Conservation (phyloP, 306 rosid species). For the Argentina anserina region DNA sequence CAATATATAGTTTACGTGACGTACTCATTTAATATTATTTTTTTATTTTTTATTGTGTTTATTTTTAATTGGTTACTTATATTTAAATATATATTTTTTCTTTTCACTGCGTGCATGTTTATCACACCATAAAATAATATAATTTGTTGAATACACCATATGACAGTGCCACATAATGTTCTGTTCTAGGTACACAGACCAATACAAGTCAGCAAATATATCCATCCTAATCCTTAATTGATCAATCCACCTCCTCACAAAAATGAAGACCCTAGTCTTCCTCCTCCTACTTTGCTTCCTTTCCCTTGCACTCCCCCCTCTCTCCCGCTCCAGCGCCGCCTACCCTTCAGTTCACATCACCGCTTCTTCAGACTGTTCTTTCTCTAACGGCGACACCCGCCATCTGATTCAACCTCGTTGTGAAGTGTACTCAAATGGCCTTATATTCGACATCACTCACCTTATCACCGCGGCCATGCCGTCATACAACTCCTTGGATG, state of each 20-base stretch:
- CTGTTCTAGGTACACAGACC: too few relatives aligned
- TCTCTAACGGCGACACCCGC: conserved; percentile 12
- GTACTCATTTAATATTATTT: too few relatives aligned
- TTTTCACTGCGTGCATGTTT: too few relatives aligned
- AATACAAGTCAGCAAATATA: too few relatives aligned
- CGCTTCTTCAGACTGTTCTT: conserved; percentile 15
- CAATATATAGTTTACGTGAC: too few relatives aligned
- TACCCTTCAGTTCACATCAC: conserved; percentile 52
- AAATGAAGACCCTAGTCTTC: neutral
- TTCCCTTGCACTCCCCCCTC: conserved; percentile 11
- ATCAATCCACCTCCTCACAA: neutral
- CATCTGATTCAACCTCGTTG: conserved; percentile 54
- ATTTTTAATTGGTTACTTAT: too few relatives aligned
- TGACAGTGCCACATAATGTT: too few relatives aligned
- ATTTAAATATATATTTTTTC: too few relatives aligned
- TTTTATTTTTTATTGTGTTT: too few relatives aligned
- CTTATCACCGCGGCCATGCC: conserved; percentile 46
- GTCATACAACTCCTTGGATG: conserved; percentile 44
- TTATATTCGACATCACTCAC: conserved; percentile 69
- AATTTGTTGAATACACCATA: too few relatives aligned
- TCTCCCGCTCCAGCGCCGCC: conserved; percentile 33
- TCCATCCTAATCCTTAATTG: too few relatives aligned
- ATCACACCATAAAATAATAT: too few relatives aligned
- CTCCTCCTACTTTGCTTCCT: conserved; percentile 26
- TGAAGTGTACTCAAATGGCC: conserved; percentile 64